phyloP scores from a whole-genome alignment of 192 early-diverging fungal species.

The Fimicolochytrium jonesii region DNA sequence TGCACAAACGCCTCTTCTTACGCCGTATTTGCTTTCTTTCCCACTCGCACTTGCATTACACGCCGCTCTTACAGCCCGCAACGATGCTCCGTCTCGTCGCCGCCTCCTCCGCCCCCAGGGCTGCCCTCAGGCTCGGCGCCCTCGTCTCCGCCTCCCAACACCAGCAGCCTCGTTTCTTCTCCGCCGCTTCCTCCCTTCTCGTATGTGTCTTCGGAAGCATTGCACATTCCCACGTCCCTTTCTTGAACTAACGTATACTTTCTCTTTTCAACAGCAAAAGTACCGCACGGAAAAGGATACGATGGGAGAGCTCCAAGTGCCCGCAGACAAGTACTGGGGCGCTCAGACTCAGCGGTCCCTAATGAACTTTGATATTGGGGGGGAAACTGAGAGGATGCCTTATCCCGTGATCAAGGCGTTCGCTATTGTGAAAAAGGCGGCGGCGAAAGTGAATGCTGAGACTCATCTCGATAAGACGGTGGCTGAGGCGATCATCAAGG shows the following conservation, averaged over 20 bases:
- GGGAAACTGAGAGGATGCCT: conserved; percentile 88
- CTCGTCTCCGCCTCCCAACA: no score
- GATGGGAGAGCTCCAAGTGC: conserved; percentile 93
- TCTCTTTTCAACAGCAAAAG: neutral
- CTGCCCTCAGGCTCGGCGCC: no score
- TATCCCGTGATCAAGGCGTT: conserved; percentile 92
- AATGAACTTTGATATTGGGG: conserved; percentile 98
- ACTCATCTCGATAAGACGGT: conserved; percentile 78
- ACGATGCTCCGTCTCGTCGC: no score
- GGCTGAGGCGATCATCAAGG: conserved; percentile 83
- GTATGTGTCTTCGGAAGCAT: no score
- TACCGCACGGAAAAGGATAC: conserved; percentile 62
- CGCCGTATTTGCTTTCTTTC: no score
- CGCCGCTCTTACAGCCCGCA: no score
- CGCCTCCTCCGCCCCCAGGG: no score
- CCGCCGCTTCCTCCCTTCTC: no score
- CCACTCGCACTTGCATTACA: no score
- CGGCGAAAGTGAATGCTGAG: conserved; percentile 89
- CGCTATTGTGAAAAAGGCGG: conserved; percentile 93
- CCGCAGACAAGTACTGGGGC: conserved; percentile 94
- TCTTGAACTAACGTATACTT: neutral
- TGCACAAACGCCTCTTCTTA: no score
- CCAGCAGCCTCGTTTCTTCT: no score
- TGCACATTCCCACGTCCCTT: no score
- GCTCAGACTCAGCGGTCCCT: conserved; percentile 97